Evolutionary conservation across 306 rosid genomes (phyloP), one percentile per base, ranked within the genome.

Genomic region (Citrullus mucosospermus): DNA sequence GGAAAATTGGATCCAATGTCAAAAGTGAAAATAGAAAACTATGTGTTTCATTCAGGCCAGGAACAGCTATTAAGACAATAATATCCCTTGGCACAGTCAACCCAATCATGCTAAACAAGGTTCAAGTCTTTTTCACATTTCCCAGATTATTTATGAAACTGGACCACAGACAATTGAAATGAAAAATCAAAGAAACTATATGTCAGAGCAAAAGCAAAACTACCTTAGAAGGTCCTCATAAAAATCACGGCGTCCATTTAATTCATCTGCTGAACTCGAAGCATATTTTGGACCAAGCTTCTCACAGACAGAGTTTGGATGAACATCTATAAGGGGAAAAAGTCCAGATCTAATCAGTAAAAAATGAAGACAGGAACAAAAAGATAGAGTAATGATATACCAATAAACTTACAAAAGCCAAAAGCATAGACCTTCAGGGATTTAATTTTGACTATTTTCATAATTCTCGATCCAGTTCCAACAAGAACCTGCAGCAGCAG

Each of bases 221-320:
- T 84, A 95, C 97, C 99, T 92, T 85, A 95, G 97, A 84, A 95
- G 97, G 86, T 95, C 99, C 81, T 81, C 80, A 85, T 91, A 95
- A 78, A 92, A 91, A 76, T 85, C 91, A 51, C 69, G 87, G 81
- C 78, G 38, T 80, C 78, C 86, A 82, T 87, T 83, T 79, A 91
- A 84, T 79, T 95, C 96, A 65, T 82, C 96, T 43, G 80, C 82
- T 20, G 96, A 87, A 83, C 89, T 56, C 34, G 98, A 92, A 44
- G 90, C 90, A 78, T 95, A 95, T 85, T 92, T 95, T 80, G 87
- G 85, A 82, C 97, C 96, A 91, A 95, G 79, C 86, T 95, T 91
- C 91, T 91, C 88, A 79, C 97, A 91, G 69, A 92, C 83, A 67
- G 97, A 88, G 77, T 76, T 71, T 0, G 97, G 97, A 82, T 92